Evolutionary conservation across 2,329 filamentous ascomycete genomes (phyloP).

Genomic region (Aspergillus luchuensis): DNA sequence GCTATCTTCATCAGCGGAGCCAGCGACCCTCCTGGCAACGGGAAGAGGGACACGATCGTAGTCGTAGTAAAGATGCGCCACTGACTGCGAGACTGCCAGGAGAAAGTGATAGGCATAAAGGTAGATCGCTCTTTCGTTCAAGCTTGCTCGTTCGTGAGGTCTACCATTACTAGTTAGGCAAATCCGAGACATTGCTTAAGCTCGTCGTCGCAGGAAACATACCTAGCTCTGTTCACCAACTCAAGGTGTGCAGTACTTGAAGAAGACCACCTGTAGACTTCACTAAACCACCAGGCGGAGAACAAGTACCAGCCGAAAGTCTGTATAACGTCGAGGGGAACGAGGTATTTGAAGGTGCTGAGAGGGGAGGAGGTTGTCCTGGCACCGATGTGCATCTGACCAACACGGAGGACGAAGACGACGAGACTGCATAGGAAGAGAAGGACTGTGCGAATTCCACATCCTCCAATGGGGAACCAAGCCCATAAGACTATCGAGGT

Average conservation of each 20-base stretch:
- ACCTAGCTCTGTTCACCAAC: slow-evolving; percentile 71
- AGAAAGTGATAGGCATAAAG: slow-evolving; percentile 70
- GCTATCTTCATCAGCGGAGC: slow-evolving; percentile 38
- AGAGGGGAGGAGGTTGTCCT: slow-evolving; percentile 71
- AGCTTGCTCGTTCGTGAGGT: slow-evolving; percentile 65
- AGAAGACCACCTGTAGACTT: slow-evolving; percentile 76
- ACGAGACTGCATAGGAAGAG: slow-evolving; percentile 75
- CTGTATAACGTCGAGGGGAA: slow-evolving; percentile 64
- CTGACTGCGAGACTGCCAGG: slow-evolving; percentile 69
- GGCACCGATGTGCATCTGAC: slow-evolving; percentile 74
- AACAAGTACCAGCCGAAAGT: slow-evolving; percentile 75
- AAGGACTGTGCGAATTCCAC: slow-evolving; percentile 72
- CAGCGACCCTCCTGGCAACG: slow-evolving; percentile 38
- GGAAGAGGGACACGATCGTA: slow-evolving; percentile 67
- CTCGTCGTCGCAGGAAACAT: slow-evolving; percentile 38
- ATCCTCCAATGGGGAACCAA: slow-evolving; percentile 78
- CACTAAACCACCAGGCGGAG: slow-evolving; percentile 77
- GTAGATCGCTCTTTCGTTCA: slow-evolving; percentile 88
- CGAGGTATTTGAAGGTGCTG: slow-evolving; percentile 62
- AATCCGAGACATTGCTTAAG: not conserved
- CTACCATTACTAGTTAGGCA: slow-evolving; percentile 28
- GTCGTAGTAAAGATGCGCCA: slow-evolving; percentile 70
- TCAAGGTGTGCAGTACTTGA: slow-evolving; percentile 63
- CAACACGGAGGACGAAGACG: slow-evolving; percentile 82
- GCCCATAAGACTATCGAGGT: slow-evolving; percentile 69